Evolutionary conservation across 176 grass and related monocot species (phyloP), one percentile per base, ranked within the genome.

Genomic region (Triticum dicoccoides): DNA sequence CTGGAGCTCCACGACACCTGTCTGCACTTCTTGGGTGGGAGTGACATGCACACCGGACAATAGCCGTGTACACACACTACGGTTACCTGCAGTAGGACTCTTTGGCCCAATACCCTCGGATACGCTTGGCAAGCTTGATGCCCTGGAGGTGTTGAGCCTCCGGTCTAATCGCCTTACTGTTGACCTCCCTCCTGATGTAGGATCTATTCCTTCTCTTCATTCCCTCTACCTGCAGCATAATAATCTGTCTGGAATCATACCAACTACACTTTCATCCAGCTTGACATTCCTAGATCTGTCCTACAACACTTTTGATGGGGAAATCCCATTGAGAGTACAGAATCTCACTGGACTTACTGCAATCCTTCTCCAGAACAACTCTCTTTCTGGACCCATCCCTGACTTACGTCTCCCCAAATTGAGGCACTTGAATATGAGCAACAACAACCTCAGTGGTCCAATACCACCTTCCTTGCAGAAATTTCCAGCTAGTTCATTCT

Each of bases 221-320:
- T 99, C 88, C 79, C 92, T 99, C 49, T 96, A 89, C 74, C 90
- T 99, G 88, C 97, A 96, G 69, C 92, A 96, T 83, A 99, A 99
- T 72, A 99, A 99, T 74, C 78, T 99, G 35, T 91, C 90, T 67
- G 92, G 97, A 85, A 90, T 90, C 23, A 94, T 99, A 88, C 97
- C 97, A 24, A 88, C 82, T 87, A 86, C 94, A 67, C 94, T 99
- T 69, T 92, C 94, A 70, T 88, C 90, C 47, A 94, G 79, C 66
- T 78, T 99, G 66, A 94, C 79, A 73, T 91, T 99, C 82, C 87
- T 99, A 51, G 97, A 99, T 69, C 89, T 99, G 17, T 99, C 97
- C 5, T 94, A 99, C 69, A 99, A 99, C 82, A 92, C 90, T 25
- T 94, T 99, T 21, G 77, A 74, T 20, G 97, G 94, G 63, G 90